These are phyloP conservation scores for Cladosporium sp. DNA, from an alignment of 2,329 filamentous ascomycete species.

Conservation along the genomic window DNA sequence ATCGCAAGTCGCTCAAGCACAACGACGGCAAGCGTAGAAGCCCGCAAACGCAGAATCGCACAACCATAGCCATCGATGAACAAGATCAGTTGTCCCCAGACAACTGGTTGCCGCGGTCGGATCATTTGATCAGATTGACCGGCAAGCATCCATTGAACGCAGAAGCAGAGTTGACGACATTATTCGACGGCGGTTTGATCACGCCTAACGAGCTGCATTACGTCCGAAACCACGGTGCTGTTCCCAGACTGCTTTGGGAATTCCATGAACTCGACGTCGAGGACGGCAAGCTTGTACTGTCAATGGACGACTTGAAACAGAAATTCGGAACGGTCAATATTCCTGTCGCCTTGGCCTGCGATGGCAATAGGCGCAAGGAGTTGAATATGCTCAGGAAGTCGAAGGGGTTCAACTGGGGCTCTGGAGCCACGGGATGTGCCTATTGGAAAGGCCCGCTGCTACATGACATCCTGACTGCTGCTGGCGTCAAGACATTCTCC, in stretches of 20 bases:
- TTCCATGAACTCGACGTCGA: constrained; percentile 47
- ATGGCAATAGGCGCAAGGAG: constrained; percentile 50
- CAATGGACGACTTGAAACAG: constrained; percentile 43
- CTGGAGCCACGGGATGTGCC: constrained; percentile 45
- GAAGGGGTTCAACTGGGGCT: constrained; percentile 48
- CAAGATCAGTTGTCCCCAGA: constrained; percentile 50
- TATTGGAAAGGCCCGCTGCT: constrained; percentile 50
- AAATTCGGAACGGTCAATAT: constrained; percentile 47
- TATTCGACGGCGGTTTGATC: constrained; percentile 47
- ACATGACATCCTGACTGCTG: constrained; percentile 42
- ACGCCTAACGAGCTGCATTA: constrained; percentile 51
- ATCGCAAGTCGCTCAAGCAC: constrained; percentile 37
- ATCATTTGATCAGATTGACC: constrained; percentile 47
- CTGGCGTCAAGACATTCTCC: constrained; percentile 32
- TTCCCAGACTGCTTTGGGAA: constrained; percentile 49
- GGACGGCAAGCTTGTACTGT: constrained; percentile 35
- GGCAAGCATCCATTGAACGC: constrained; percentile 53
- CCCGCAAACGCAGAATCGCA: constrained; percentile 32
- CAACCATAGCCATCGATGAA: constrained; percentile 42
- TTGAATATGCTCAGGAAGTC: constrained; percentile 48
- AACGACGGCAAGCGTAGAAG: constrained; percentile 42
- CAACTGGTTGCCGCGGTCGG: constrained; percentile 50
- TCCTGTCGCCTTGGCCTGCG: constrained; percentile 46
- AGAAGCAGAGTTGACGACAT: constrained; percentile 40
- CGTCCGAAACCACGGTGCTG: constrained; percentile 52